Conservation (phyloP, 2,329 filamentous ascomycete species). For the Pleurostoma richardsiae region DNA sequence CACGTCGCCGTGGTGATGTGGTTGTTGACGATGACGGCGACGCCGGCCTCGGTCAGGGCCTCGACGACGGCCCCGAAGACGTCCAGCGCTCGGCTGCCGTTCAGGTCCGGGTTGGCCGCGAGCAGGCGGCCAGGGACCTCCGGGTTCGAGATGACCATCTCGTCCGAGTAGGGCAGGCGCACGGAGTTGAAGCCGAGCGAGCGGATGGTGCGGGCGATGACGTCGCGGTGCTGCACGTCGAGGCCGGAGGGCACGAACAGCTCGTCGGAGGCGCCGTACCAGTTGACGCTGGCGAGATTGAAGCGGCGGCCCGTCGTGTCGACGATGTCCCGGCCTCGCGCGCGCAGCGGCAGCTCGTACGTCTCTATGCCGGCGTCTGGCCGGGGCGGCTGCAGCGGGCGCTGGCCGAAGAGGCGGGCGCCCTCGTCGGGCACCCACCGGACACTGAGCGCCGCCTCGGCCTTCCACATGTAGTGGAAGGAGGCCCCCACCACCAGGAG, state of each 20-base stretch:
- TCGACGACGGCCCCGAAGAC: constrained; percentile 54
- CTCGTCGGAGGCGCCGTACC: constrained; percentile 67
- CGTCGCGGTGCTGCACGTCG: constrained; percentile 55
- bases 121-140: constrained; percentile 44
- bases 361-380: constrained; percentile 35
- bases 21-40: constrained; percentile 65
- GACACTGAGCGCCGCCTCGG: constrained; percentile 35
- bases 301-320: constrained; percentile 52
- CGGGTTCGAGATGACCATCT: constrained; percentile 59
- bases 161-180: constrained; percentile 63
- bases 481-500: constrained; percentile 30
- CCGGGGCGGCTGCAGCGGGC: constrained; percentile 38
- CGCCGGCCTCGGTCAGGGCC: constrained; percentile 54
- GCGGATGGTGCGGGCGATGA: constrained; percentile 56
- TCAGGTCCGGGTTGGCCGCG: constrained; percentile 54
- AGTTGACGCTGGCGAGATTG: constrained; percentile 62
- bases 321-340: constrained; percentile 55
- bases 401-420: constrained; percentile 40
- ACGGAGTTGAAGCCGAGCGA: constrained; percentile 66
- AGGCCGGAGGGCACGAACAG: constrained; percentile 60
- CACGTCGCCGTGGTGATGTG: constrained; percentile 65
- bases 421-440: constrained; percentile 46
- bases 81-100: constrained; percentile 52
- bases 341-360: constrained; percentile 53
- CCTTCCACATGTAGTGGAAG: constrained; percentile 36